phyloP scores from a whole-genome alignment of 2,329 filamentous ascomycete genomes.

The Fusarium sp. region DNA sequence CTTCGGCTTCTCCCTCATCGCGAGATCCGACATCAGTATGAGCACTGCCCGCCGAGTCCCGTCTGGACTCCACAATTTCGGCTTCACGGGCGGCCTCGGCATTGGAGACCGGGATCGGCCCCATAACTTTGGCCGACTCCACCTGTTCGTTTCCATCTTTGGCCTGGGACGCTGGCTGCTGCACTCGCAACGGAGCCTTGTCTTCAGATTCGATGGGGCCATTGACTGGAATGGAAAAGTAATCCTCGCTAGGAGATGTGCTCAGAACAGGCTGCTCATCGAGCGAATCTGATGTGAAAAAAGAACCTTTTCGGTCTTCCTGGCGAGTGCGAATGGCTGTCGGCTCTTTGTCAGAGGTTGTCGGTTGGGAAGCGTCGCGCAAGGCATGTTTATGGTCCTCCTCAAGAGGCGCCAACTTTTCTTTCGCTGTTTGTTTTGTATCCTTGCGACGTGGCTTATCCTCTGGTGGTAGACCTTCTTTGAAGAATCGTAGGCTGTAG shows the following conservation, averaged over 20 bases:
- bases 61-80: slow-evolving; percentile 47
- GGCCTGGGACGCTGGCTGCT: slow-evolving; percentile 25
- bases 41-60: slow-evolving; percentile 53
- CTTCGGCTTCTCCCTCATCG: slow-evolving; percentile 54
- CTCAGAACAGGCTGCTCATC: slow-evolving; percentile 34
- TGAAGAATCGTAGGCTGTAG: slow-evolving; percentile 74
- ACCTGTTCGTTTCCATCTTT: slow-evolving; percentile 38
- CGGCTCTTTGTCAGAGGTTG: slow-evolving; percentile 6
- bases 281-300: slow-evolving; percentile 5
- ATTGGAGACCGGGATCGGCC: slow-evolving; percentile 38
- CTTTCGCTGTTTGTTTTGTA: slow-evolving; percentile 49
- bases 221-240: slow-evolving; percentile 38
- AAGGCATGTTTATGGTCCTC: slow-evolving; percentile 32
- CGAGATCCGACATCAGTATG: slow-evolving; percentile 50
- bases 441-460: slow-evolving; percentile 67
- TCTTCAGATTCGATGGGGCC: slow-evolving; percentile 4
- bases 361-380: background rate
- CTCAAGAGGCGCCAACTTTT: slow-evolving; percentile 55
- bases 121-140: slow-evolving; percentile 37
- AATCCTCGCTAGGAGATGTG: slow-evolving; percentile 39
- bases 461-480: slow-evolving; percentile 69
- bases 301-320: slow-evolving; percentile 23
- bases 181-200: slow-evolving; percentile 27
- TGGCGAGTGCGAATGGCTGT: slow-evolving; percentile 14
- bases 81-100: slow-evolving; percentile 37